Evolutionary conservation across 345 rosid species (phyloP).

Genomic region (Lenwebbia sp.): DNA sequence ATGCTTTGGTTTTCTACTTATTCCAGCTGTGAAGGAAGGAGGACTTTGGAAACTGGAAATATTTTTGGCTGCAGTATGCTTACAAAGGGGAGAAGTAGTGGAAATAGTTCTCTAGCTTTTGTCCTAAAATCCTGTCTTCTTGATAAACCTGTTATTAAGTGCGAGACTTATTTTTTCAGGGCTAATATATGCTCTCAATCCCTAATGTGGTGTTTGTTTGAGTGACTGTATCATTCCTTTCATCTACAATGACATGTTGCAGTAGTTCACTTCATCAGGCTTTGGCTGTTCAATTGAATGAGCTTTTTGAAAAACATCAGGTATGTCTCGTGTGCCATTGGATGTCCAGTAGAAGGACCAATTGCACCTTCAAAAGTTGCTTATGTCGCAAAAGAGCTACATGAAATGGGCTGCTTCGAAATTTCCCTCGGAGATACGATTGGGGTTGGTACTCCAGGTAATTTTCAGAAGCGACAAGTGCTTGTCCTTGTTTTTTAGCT

Average conservation of each 20-base stretch:
- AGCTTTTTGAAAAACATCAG: conserved; percentile 11
- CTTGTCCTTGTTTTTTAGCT: neutral
- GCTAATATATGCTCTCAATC: neutral
- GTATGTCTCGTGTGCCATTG: conserved; percentile 90
- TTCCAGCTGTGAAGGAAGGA: neutral
- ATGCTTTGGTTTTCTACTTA: neutral
- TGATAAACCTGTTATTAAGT: neutral
- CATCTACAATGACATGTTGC: neutral
- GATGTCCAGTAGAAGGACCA: conserved; percentile 83
- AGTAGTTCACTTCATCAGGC: neutral
- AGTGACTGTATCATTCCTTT: neutral
- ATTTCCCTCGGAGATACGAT: conserved; percentile 84
- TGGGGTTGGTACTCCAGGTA: conserved; percentile 96
- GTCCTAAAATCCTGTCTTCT: neutral
- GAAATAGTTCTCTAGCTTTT: neutral
- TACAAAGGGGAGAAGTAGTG: neutral
- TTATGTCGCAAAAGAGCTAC: conserved; percentile 78
- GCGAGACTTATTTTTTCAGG: neutral
- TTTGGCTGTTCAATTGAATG: neutral
- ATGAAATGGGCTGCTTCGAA: conserved; percentile 93
- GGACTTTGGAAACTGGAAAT: neutral
- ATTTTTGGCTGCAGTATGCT: neutral
- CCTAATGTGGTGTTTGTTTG: neutral
- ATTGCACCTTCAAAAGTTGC: conserved; percentile 74
- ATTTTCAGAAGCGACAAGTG: neutral